These are phyloP conservation scores for Pelargonium cotyledonis DNA, from an alignment of 441 rosid genomes.

Conservation along the genomic window DNA sequence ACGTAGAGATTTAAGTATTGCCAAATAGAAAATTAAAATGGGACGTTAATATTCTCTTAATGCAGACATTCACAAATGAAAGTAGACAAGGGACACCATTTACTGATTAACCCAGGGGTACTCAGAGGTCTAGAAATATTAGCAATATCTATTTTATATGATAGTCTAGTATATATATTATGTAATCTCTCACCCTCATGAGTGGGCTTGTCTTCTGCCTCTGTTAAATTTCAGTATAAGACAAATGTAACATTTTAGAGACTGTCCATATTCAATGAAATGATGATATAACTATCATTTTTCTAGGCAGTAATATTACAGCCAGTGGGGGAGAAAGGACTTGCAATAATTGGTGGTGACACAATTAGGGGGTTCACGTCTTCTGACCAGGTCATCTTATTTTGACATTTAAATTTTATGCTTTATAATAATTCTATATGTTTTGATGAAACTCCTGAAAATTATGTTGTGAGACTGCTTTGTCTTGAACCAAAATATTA, in stretches of 20 bases:
- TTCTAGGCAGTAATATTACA: slow-evolving; percentile 79
- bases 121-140: not conserved
- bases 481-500: not conserved
- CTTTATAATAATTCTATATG: not conserved
- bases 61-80: not conserved
- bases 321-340: slow-evolving; percentile 72
- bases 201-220: not conserved
- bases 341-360: slow-evolving; percentile 70
- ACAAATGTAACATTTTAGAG: not conserved
- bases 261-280: not conserved
- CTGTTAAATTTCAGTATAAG: not conserved
- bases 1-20: not conserved
- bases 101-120: not conserved
- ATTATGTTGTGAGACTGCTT: not conserved
- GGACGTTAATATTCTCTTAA: not conserved
- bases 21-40: not conserved
- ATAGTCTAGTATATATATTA: not conserved
- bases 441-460: not conserved
- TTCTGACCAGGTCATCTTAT: slow-evolving; percentile 65
- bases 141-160: not conserved
- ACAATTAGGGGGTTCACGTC: slow-evolving; percentile 73
- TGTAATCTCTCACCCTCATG: not conserved
- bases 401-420: slow-evolving; percentile 8
- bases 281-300: slow-evolving; percentile 19
- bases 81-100: not conserved